These are phyloP conservation scores for Ceratobasidium sp. DNA, from an alignment of 1,284 basidiomycete species.

Conservation along the genomic window DNA sequence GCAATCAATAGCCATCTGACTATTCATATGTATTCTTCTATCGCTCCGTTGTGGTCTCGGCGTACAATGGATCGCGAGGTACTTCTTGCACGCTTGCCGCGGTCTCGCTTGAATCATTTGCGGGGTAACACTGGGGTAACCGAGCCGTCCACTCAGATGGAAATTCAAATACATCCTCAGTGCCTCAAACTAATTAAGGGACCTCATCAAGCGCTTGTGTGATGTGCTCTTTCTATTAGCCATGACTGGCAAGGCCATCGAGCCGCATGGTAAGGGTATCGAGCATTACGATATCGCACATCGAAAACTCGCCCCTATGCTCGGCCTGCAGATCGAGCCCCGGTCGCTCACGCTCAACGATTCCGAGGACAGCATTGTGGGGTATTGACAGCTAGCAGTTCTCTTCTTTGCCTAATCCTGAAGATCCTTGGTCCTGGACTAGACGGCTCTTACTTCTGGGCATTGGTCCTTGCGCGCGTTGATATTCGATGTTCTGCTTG, in stretches of 20 bases:
- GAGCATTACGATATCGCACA: background rate
- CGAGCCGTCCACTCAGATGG: background rate
- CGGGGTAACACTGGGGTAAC: conserved; percentile 12
- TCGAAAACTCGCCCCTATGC: background rate
- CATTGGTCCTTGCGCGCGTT: background rate
- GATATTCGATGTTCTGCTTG: background rate
- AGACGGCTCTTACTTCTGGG: background rate
- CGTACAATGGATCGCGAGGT: background rate
- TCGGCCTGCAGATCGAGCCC: background rate
- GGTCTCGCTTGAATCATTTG: background rate
- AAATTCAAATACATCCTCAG: background rate
- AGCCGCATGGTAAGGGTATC: background rate
- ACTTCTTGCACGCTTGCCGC: background rate
- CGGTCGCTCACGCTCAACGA: background rate
- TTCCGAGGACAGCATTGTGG: conserved; percentile 4
- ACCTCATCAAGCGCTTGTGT: background rate
- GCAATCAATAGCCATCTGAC: no score
- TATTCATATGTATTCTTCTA: background rate
- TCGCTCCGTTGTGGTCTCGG: background rate
- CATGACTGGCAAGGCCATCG: background rate
- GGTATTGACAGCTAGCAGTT: background rate
- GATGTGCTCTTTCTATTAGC: background rate
- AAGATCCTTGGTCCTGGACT: conserved; percentile 3
- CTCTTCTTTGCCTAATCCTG: background rate
- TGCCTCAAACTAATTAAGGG: background rate